Base-by-base conservation (phyloP, 805 yeast species). In the Metschnikowia peoriensis region DNA sequence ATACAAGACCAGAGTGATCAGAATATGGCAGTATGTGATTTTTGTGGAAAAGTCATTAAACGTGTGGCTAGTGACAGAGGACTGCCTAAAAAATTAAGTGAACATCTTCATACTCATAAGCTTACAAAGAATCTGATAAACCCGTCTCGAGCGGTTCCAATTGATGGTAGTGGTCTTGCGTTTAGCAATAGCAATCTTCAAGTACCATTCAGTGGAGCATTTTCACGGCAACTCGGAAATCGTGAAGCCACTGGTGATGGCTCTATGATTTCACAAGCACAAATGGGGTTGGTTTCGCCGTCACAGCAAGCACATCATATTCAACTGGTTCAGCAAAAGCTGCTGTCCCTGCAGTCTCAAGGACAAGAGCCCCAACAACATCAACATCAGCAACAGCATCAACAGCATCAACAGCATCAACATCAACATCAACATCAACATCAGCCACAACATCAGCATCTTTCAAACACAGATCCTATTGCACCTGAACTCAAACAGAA, bases 1-100 rank as follows among this genome's bases (percentile, higher is more conserved):
- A 71, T 71, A 12, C 85, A 82, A 59, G 84, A 80, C 60, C 61
- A 63, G 15, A 56, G 56, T 16, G 79, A 82, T 57, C 72, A 77
- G 46, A 79, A 80, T 50, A 55, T 76, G 16, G 85, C 85, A 1
- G 77, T 77, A 4, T 82, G 86, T 64, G 83, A 80, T 54, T 71
- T 65, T 53, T 82, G 86, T 62, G 79, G 80, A 1, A 80, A 77
- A 59, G 68, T 74, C 11, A 73, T 82, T 38, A 69, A 69, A 28
- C 65, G 86, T 49, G 65, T 80, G 46, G 67, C 78, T 10, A 72
- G 79, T 38, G 86, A 82, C 61, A 80, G 79, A 61, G 85, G 85
- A 0, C 77, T 81, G 28, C 86, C 86, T 28, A 82, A 82, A 70
- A 82, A 82, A 61, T 67, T 82, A 40, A 75, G 77, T 46, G 85